Evolutionary conservation across 805 yeast genomes (phyloP).

Genomic region (Ogataea zsoltii): DNA sequence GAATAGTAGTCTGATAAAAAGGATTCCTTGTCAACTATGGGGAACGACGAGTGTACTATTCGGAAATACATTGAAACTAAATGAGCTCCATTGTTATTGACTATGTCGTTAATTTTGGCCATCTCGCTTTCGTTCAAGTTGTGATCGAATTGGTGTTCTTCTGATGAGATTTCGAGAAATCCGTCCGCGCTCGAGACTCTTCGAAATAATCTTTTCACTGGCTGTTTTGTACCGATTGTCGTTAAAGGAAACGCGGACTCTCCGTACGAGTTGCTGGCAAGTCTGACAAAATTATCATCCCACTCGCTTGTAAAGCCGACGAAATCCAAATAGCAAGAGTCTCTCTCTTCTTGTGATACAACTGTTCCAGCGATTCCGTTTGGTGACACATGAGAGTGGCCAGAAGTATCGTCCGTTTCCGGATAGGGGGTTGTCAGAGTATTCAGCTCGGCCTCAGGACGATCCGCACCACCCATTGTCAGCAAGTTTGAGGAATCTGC

Average conservation of each 20-base stretch:
- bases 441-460: neutral
- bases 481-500: too few species aligned
- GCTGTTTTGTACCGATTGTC: constrained; percentile 3
- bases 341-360: neutral
- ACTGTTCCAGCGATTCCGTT: neutral
- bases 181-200: constrained; percentile 7
- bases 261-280: neutral
- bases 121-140: constrained; percentile 1
- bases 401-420: neutral
- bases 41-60: constrained; percentile 78
- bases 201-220: constrained; percentile 6
- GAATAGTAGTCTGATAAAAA: constrained; percentile 77
- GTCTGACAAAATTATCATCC: constrained; percentile 10
- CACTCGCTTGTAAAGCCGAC: constrained; percentile 18
- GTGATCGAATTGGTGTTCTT: neutral
- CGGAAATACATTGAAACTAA: constrained; percentile 65
- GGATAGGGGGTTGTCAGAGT: neutral
- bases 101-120: constrained; percentile 70
- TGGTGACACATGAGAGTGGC: neutral
- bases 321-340: too few species aligned
- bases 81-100: constrained; percentile 77
- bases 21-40: constrained; percentile 76
- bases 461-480: neutral
- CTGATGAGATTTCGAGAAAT: constrained; percentile 8
- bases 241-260: constrained; percentile 1